phyloP scores from a whole-genome alignment of 2,329 filamentous ascomycete genomes.

The Thyridium curvatum region DNA sequence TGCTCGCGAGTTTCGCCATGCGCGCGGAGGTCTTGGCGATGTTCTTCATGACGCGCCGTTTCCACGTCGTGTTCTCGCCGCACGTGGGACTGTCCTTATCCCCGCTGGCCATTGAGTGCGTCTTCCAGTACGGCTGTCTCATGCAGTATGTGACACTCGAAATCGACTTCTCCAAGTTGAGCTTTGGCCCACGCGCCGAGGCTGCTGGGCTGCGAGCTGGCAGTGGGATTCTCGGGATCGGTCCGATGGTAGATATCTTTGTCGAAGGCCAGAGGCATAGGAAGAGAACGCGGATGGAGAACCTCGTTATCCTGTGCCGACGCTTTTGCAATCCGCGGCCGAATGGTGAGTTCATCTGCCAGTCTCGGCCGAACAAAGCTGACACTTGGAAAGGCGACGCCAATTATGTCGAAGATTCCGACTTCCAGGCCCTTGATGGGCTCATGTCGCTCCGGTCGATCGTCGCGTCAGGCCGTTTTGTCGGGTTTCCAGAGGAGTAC shows the following conservation, averaged over 20 bases:
- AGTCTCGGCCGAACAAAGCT: slow-evolving; percentile 7
- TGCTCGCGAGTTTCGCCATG: slow-evolving; percentile 25
- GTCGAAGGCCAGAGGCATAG: slow-evolving; percentile 16
- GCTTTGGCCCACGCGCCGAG: slow-evolving; percentile 18
- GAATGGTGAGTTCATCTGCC: slow-evolving; percentile 3
- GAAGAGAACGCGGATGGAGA: slow-evolving; percentile 13
- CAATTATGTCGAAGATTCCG: slow-evolving; percentile 22
- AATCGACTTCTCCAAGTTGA: slow-evolving; percentile 30
- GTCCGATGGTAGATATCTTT: slow-evolving; percentile 19
- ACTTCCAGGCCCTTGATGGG: slow-evolving; percentile 22
- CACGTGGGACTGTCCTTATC: slow-evolving; percentile 22
- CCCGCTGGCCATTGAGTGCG: slow-evolving; percentile 26
- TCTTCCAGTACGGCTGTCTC: slow-evolving; percentile 25
- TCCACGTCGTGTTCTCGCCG: slow-evolving; percentile 32
- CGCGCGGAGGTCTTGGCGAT: slow-evolving; percentile 28
- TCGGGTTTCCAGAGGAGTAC: slow-evolving; percentile 26
- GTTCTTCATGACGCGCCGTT: slow-evolving; percentile 23
- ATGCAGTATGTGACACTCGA: slow-evolving; percentile 31
- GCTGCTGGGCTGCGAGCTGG: slow-evolving; percentile 14
- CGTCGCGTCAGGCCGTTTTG: slow-evolving; percentile 25
- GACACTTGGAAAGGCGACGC: neutral
- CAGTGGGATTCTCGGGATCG: slow-evolving; percentile 16
- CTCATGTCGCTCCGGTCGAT: slow-evolving; percentile 20
- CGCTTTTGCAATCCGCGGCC: slow-evolving; percentile 16
- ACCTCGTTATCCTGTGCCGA: slow-evolving; percentile 25